Conservation (phyloP, 306 rosid species). For the Senna siamea region DNA sequence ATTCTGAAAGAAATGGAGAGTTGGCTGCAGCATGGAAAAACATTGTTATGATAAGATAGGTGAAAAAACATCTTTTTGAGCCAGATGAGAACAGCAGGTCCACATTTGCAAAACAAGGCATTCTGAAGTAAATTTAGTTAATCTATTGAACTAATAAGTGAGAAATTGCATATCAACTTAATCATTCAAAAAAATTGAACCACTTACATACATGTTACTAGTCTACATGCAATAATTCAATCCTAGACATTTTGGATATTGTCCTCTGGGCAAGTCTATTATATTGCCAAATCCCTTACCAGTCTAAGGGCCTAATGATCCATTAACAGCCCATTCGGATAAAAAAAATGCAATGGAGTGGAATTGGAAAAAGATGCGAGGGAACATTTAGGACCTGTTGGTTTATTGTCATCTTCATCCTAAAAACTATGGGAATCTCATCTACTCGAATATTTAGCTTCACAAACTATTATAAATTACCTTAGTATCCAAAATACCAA, state of each 20-base stretch:
- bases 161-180: conserved; percentile 21
- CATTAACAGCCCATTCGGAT: no score
- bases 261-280: no score
- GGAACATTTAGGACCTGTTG: not conserved
- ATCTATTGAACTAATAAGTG: conserved; percentile 11
- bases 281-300: no score
- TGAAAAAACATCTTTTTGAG: conserved; percentile 28
- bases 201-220: no score
- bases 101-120: conserved; percentile 9
- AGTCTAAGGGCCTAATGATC: no score
- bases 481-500: not conserved
- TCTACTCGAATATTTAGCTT: not conserved
- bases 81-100: not conserved
- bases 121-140: conserved; percentile 6
- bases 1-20: conserved; percentile 72
- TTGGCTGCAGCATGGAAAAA: conserved; percentile 68
- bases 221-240: not conserved
- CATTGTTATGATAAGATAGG: not conserved
- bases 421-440: not conserved
- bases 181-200: conserved; percentile 9
- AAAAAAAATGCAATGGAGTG: not conserved
- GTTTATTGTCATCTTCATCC: not conserved
- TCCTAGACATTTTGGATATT: not conserved
- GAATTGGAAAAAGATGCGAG: not conserved
- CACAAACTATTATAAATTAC: not conserved